phyloP scores from a whole-genome alignment of 108 stramenopile genomes.

The Nitzschia palea region DNA sequence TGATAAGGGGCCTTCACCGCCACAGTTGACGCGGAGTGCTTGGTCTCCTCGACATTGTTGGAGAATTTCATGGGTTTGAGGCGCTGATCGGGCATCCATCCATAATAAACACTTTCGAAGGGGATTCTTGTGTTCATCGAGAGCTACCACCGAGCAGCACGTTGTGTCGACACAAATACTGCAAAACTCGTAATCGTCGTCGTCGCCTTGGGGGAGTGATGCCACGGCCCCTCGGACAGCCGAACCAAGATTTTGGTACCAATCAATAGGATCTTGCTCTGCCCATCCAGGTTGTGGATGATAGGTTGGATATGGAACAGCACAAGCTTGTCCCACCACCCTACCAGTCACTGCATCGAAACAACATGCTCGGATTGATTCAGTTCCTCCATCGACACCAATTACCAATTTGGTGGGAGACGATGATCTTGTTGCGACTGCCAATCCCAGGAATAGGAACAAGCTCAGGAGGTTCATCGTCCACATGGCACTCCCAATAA shows the following conservation, averaged over 20 bases:
- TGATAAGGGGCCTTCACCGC: constrained; percentile 78
- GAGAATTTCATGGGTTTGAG: constrained; percentile 75
- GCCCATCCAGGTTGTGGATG: constrained; percentile 86
- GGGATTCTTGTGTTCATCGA: constrained; percentile 55
- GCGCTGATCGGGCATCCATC: constrained; percentile 91
- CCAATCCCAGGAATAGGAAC: too few relatives aligned
- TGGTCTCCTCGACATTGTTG: constrained; percentile 50
- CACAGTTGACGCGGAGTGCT: constrained; percentile 77
- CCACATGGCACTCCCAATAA: too few relatives aligned
- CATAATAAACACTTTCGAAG: constrained; percentile 82
- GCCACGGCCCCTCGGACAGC: constrained; percentile 66
- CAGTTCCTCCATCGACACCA: constrained; percentile 92
- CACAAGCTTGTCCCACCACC: constrained; percentile 59
- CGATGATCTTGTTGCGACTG: too few relatives aligned
- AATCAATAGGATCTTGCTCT: constrained; percentile 80
- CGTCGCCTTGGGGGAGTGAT: constrained; percentile 27
- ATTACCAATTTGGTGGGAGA: constrained; percentile 50
- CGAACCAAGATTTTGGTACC: constrained; percentile 71
- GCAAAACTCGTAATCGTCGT: constrained; percentile 41
- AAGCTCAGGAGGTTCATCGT: too few relatives aligned
- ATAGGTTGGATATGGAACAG: constrained; percentile 62
- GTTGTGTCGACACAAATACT: constrained; percentile 87
- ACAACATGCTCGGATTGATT: constrained; percentile 86
- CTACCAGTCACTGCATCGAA: constrained; percentile 77
- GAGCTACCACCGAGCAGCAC: constrained; percentile 88